Conservation (phyloP, 768 basidiomycete genomes). For the Mrakia frigida region DNA sequence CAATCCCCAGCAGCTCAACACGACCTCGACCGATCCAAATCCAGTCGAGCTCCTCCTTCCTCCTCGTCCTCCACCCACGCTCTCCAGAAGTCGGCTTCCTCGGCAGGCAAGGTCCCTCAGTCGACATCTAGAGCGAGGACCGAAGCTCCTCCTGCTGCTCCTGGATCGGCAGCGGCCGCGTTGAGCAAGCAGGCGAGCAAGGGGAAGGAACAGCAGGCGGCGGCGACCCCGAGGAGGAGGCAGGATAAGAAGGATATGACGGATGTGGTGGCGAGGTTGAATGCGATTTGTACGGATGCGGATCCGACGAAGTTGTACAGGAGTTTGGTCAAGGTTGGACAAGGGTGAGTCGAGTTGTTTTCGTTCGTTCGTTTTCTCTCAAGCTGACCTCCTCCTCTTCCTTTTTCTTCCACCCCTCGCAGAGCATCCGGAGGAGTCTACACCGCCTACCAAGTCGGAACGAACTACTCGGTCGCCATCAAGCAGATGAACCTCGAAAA, state of each 20-base stretch:
- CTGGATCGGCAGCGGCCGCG: slow-evolving; percentile 57
- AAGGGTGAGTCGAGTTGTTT: slow-evolving; percentile 62
- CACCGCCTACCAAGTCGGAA: slow-evolving; percentile 95
- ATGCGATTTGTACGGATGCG: slow-evolving; percentile 93
- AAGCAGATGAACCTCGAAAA: slow-evolving; percentile 99
- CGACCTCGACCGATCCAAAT: slow-evolving; percentile 31
- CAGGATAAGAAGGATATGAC: slow-evolving; percentile 80
- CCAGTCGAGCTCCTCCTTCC: slow-evolving; percentile 25
- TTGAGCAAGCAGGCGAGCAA: slow-evolving; percentile 38
- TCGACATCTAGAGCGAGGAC: slow-evolving; percentile 35
- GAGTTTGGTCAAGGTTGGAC: slow-evolving; percentile 92
- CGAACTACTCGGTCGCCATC: slow-evolving; percentile 90
- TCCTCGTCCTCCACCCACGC: slow-evolving; percentile 42
- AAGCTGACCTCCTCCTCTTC: neutral
- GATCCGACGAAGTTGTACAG: slow-evolving; percentile 92
- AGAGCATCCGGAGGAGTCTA: slow-evolving; percentile 97
- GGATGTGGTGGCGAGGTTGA: slow-evolving; percentile 84
- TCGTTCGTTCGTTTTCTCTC: neutral
- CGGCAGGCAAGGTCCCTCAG: slow-evolving; percentile 58
- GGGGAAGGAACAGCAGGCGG: slow-evolving; percentile 47
- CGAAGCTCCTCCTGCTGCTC: slow-evolving; percentile 46
- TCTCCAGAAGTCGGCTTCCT: slow-evolving; percentile 48
- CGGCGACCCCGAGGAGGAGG: slow-evolving; percentile 73
- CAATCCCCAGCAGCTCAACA: slow-evolving; percentile 49
- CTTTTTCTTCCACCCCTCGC: slow-evolving; percentile 15